Evolutionary conservation across 163 green algal species (phyloP), one percentile per base, ranked within the genome.

Genomic region (Scenedesmus sp.): DNA sequence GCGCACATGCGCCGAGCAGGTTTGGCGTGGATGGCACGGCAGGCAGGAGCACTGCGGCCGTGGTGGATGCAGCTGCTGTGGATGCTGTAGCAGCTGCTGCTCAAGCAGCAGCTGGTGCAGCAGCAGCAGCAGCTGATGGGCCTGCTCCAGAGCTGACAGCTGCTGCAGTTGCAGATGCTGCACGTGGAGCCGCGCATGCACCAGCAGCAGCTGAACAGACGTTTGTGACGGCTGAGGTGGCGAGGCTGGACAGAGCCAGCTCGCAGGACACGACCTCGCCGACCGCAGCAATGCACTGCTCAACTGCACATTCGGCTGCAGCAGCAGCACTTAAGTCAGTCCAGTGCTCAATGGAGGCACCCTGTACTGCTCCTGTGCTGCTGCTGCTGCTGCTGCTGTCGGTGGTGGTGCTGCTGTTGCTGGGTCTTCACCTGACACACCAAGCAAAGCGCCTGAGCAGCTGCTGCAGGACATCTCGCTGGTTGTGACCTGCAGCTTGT

Each of bases 401-500:
- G 76, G n/a, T 51, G 76, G 83, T 49, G 42, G 20, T 83, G 42
- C 33, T 83, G 76, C 5, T 56, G 76, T 46, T n/a, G 76, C 76
- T 51, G 76, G 83, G 20, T 73, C 24, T 5, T 89, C 83, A 30
- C 40, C 61, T 43, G 35, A 42, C n/a, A 65, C 42, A 33, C 22
- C 40, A 26, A 83, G 73, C 72, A 51, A 85, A 13, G 20, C 43
- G 3, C 70, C 70, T n/a, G 72, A 83, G 86, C 72, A 85, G 15
- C 42, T 72, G 30, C 26, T 85, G 73, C 73, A 86, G 51, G 86
- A 91, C 24, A 91, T 91, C 49, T 85, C 53, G 1, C 51, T 86
- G 35, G 76, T 91, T 40, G 86, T 86, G 10, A 80, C 86, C 2
- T 68, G 44, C 86, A 80, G 70, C 46, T 46, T 91, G 49, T 86